Conservation (phyloP, 2,329 filamentous ascomycete species). For the Zalaria sp. region DNA sequence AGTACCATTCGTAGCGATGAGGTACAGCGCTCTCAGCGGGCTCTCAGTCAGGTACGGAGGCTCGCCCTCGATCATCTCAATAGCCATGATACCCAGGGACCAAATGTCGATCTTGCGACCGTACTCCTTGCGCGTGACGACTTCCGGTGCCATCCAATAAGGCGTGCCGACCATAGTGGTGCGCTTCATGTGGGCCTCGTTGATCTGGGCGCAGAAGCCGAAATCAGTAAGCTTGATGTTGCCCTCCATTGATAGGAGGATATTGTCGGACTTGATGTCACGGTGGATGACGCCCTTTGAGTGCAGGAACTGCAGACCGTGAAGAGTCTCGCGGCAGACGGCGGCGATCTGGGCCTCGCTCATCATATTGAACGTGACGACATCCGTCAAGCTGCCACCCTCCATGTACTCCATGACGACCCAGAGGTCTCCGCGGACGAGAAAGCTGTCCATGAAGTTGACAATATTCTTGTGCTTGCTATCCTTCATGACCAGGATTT, state of each 20-base stretch:
- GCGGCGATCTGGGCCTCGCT: conserved; percentile 93
- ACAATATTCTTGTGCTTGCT: conserved; percentile 98
- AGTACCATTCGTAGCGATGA: conserved; percentile 95
- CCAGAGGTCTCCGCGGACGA: conserved; percentile 84
- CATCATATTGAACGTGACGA: conserved; percentile 99
- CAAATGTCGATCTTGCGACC: conserved; percentile 97
- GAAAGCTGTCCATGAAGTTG: conserved; percentile 96
- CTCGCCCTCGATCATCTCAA: conserved; percentile 99
- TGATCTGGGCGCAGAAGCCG: conserved; percentile 96
- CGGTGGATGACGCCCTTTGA: conserved; percentile 97
- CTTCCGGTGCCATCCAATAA: conserved; percentile 99
- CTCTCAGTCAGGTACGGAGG: conserved; percentile 94
- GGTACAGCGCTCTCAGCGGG: conserved; percentile 78
- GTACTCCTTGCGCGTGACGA: conserved; percentile 94
- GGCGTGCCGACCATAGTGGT: conserved; percentile 98
- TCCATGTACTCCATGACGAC: conserved; percentile 99
- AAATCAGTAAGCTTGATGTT: conserved; percentile 99
- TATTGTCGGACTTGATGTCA: conserved; percentile 98
- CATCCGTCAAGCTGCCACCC: conserved; percentile 90
- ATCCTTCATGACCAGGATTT: conserved; percentile 98
- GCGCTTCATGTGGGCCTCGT: conserved; percentile 90
- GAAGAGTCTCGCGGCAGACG: conserved; percentile 84
- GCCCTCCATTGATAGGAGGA: conserved; percentile 81
- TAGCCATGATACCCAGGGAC: conserved; percentile 98
- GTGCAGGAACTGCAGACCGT: conserved; percentile 86